Evolutionary conservation across 306 rosid species (phyloP).

Genomic region (Ochetophila trinervis): DNA sequence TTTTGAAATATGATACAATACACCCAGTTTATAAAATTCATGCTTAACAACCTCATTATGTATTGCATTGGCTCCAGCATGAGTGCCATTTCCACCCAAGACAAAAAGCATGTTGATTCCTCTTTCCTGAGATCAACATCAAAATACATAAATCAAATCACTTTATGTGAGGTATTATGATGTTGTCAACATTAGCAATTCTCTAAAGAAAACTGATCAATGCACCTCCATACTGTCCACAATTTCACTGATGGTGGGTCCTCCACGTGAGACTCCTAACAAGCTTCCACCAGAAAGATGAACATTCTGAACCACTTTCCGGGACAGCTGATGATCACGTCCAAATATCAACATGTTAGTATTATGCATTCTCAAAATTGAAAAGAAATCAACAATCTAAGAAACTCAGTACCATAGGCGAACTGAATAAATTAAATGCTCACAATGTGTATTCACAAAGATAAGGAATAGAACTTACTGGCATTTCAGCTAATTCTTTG

Average conservation of each 20-base stretch:
- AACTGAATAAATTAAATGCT: slow-evolving; percentile 9
- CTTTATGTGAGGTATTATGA: slow-evolving; percentile 16
- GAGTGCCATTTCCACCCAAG: slow-evolving; percentile 98
- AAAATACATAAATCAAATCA: slow-evolving; percentile 17
- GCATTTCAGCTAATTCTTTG: slow-evolving; percentile 73
- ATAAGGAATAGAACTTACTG: slow-evolving; percentile 43
- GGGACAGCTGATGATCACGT: slow-evolving; percentile 61
- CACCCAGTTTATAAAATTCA: slow-evolving; percentile 12
- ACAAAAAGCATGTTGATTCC: slow-evolving; percentile 97
- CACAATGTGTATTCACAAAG: slow-evolving; percentile 17
- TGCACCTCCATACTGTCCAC: slow-evolving; percentile 82
- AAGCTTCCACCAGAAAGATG: slow-evolving; percentile 99
- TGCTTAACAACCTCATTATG: slow-evolving; percentile 73
- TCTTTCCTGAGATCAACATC: slow-evolving; percentile 60
- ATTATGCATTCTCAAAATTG: background rate
- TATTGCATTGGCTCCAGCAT: slow-evolving; percentile 95
- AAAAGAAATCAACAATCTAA: slow-evolving; percentile 12
- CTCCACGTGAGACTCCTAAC: slow-evolving; percentile 98
- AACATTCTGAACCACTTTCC: slow-evolving; percentile 93
- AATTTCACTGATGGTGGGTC: slow-evolving; percentile 64
- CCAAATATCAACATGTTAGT: slow-evolving; percentile 21
- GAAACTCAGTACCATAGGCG: background rate
- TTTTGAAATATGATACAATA: slow-evolving; percentile 8
- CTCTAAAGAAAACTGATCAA: slow-evolving; percentile 21
- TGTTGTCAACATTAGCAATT: slow-evolving; percentile 4